These are phyloP conservation scores for Entomortierella parvispora DNA, from an alignment of 192 early-diverging fungal genomes.

Conservation along the genomic window DNA sequence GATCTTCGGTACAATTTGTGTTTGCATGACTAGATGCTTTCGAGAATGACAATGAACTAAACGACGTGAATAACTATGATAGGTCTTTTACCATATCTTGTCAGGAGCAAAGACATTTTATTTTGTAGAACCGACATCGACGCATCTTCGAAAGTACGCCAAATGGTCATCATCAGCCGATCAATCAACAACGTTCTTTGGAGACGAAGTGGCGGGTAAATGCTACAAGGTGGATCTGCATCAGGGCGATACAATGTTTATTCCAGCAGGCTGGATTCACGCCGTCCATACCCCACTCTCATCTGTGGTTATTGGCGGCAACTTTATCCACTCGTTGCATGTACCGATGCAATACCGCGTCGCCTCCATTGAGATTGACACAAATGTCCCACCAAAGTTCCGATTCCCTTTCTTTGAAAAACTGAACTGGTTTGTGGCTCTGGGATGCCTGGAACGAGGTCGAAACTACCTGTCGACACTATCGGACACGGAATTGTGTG, in stretches of 20 bases:
- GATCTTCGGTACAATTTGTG: constrained; percentile 37
- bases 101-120: constrained; percentile 90
- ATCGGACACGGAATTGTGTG: constrained; percentile 17
- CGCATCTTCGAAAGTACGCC: constrained; percentile 90
- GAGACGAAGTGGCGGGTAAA: constrained; percentile 79
- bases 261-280: constrained; percentile 97
- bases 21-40: background rate
- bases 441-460: constrained; percentile 64
- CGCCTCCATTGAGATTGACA: constrained; percentile 81
- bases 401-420: constrained; percentile 88
- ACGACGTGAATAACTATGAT: too few relatives aligned
- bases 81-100: constrained; percentile 93
- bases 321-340: constrained; percentile 88
- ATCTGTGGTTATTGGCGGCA: constrained; percentile 92
- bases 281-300: constrained; percentile 90
- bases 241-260: constrained; percentile 91
- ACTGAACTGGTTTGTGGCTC: constrained; percentile 86
- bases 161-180: constrained; percentile 91
- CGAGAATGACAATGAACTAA: too few relatives aligned
- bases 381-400: constrained; percentile 82
- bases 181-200: constrained; percentile 82
- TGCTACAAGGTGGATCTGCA: constrained; percentile 80
- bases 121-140: constrained; percentile 84
- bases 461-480: constrained; percentile 32
- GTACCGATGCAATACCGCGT: constrained; percentile 76